Base-by-base conservation (phyloP, 1,284 basidiomycete species). In the Pseudozyma pruni region DNA sequence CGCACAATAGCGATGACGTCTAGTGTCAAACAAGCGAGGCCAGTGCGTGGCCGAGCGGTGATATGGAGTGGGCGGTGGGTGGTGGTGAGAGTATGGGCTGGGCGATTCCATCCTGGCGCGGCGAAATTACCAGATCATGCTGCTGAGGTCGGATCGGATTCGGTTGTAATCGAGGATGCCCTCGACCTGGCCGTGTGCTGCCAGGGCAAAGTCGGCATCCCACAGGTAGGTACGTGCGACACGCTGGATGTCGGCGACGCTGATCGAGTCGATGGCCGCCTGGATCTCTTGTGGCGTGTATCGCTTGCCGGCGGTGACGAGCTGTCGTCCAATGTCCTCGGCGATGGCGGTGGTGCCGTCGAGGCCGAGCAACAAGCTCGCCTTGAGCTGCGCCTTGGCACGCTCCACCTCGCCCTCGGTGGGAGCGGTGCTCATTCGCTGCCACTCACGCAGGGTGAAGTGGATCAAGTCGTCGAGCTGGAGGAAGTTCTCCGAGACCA, bases 361-460 rank as follows among this genome's bases (percentile, higher is more conserved):
- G 46, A 98, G 86, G 68, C 90, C 88, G 56, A 98, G 88, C 40
- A 98, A 86, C 75, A 98, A 86, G 69, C 90, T 91, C 47, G 95
- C 94, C 87, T 98, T 98, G 80, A 98, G 89, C 86, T 98, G 94
- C 79, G 91, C 92, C 88, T 98, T 98, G 67, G 94, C 94, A 55
- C 94, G 89, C 87, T 95, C 93, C 70, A 96, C 94, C 86, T 98
- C 95, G 41, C 88, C 88, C 40, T 87, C 86, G 16, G 90, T 90
- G 25, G 94, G 94, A 20, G 88, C 87, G 59, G 93, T 89, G 71
- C 91, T 91, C 92, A 98, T 95, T 72, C 96, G 88, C 43, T 93
- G 91, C 95, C 95, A 98, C 86, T 98, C 95, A 84, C 89, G 90
- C 70, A 98, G 86, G 27, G 94, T 96, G 84, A 97, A 94, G 86